These are phyloP conservation scores for Aulographum hederae DNA, from an alignment of 2,329 filamentous ascomycete genomes.

Conservation along the genomic window DNA sequence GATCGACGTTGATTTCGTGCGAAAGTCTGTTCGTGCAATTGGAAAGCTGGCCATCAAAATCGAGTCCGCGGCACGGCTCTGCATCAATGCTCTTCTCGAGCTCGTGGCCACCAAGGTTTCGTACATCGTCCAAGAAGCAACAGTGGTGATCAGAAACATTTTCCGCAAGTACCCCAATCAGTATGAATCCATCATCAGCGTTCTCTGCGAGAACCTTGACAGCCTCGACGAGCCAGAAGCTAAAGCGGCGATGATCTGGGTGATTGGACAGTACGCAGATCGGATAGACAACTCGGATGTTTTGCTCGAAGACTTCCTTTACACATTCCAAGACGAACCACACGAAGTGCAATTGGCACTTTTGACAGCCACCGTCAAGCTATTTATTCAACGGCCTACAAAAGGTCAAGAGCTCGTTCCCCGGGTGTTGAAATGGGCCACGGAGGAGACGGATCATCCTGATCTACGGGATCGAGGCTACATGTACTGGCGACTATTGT, in stretches of 20 bases:
- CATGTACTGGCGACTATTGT: conserved; percentile 98
- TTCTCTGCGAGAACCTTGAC: conserved; percentile 88
- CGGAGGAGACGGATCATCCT: conserved; percentile 97
- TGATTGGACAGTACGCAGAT: conserved; percentile 94
- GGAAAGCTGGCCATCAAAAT: conserved; percentile 98
- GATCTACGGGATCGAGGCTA: conserved; percentile 90
- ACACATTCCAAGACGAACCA: conserved; percentile 83
- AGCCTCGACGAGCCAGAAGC: conserved; percentile 94
- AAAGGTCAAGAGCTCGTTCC: conserved; percentile 88
- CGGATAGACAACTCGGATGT: conserved; percentile 94
- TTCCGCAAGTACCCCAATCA: conserved; percentile 98
- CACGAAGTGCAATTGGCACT: conserved; percentile 91
- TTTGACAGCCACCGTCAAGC: conserved; percentile 87
- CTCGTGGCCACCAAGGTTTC: conserved; percentile 95
- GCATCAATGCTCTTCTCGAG: conserved; percentile 83
- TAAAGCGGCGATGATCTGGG: conserved; percentile 98
- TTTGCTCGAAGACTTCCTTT: conserved; percentile 84
- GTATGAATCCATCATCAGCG: conserved; percentile 94
- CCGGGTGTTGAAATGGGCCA: conserved; percentile 94
- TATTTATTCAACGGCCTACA: conserved; percentile 92
- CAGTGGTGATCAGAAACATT: conserved; percentile 96
- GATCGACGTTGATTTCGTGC: conserved; percentile 96
- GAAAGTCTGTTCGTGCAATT: conserved; percentile 92
- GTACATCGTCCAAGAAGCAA: conserved; percentile 97
- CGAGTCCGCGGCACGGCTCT: conserved; percentile 74